Percentiles rank a stretch among this genome's conserved stretches.
These are phyloP conservation scores for Apiotrichum montevideense DNA, from an alignment of 1,284 basidiomycete genomes.

Conservation along the genomic window DNA sequence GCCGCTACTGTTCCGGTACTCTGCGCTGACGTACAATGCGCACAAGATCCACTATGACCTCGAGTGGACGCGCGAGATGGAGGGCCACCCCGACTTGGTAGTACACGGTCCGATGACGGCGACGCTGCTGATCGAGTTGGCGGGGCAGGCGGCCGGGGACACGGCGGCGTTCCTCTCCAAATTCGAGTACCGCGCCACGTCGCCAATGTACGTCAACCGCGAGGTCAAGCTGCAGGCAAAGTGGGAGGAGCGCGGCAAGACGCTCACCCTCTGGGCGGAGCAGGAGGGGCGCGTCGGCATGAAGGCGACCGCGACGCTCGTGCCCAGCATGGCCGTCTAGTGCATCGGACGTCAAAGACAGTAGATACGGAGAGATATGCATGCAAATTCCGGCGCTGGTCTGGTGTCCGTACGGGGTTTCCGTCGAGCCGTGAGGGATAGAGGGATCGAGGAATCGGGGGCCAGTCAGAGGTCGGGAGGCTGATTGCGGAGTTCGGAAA, in stretches of 20 bases:
- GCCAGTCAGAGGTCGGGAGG: too few species aligned
- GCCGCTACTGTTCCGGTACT: conserved; percentile 73
- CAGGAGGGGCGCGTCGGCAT: conserved; percentile 63
- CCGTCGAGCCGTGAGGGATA: too few species aligned
- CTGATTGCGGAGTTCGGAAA: too few species aligned
- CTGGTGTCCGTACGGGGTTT: too few species aligned
- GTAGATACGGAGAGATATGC: too few species aligned
- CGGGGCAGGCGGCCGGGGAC: conserved; percentile 30
- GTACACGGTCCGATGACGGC: conserved; percentile 77
- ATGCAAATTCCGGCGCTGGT: too few species aligned
- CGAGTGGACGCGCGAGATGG: conserved; percentile 58
- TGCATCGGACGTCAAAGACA: neutral
- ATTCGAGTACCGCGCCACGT: conserved; percentile 69
- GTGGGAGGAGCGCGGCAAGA: conserved; percentile 42
- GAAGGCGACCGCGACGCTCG: conserved; percentile 50
- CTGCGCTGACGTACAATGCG: conserved; percentile 61
- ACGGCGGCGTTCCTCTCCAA: conserved; percentile 42
- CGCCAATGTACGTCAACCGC: conserved; percentile 64
- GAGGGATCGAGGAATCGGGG: too few species aligned
- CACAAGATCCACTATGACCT: conserved; percentile 46
- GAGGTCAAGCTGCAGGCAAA: conserved; percentile 55
- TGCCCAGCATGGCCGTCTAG: neutral
- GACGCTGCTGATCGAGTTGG: conserved; percentile 64
- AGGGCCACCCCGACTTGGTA: conserved; percentile 71
- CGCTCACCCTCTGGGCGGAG: conserved; percentile 53